Base-by-base conservation (phyloP, 306 rosid species). In the Leucaena leucocephala region DNA sequence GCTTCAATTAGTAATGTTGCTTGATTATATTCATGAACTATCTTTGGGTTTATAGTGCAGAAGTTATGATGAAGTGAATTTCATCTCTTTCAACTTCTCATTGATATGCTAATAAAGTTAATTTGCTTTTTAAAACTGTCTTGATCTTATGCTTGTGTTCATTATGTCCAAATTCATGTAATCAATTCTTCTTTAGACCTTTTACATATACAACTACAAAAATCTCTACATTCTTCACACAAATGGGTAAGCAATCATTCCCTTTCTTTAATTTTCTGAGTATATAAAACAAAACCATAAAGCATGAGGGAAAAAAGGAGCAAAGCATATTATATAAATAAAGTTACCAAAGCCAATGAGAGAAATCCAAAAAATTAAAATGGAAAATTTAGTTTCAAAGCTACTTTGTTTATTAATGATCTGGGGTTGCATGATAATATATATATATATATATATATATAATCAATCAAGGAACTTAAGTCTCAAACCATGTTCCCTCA, bases 181-280 rank as follows among this genome's bases (percentile, higher is more conserved):
- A 82, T 75, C 49, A 54, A 39, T 63, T 76, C 48, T 71, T 64
- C 75, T 66, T 75, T 78, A 61, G 49, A 17, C 66, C 71, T 72
- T 81, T 78, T 69, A 54, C 19, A 8, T 16, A 54, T n/a, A 54
- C 21, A 54, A 38, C 34, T 52, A 61, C 33, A 74, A 84, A 79
- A 27, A 63, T 55, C 64, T 76, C 45, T 55, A 48, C 70, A 33
- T 69, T 83, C 73, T 76, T 71, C 58, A 75, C 27, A 54, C 66
- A 78, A 74, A 84, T 75, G 78, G 78, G 79, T 80, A 67, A 64
- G 52, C 71, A 77, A 80, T 76, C 69, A 69, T 81, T 54, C 76
- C 83, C 78, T 76, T 75, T 75, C 34, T 76, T 65, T 34, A 34
- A 46, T 78, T 74, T 77, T 64, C 43, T 80, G 76, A 76, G 73